Percentiles rank a stretch among this genome's conserved stretches.
Conservation (phyloP, 768 basidiomycete species). For the Phaeolepiota aurea region DNA sequence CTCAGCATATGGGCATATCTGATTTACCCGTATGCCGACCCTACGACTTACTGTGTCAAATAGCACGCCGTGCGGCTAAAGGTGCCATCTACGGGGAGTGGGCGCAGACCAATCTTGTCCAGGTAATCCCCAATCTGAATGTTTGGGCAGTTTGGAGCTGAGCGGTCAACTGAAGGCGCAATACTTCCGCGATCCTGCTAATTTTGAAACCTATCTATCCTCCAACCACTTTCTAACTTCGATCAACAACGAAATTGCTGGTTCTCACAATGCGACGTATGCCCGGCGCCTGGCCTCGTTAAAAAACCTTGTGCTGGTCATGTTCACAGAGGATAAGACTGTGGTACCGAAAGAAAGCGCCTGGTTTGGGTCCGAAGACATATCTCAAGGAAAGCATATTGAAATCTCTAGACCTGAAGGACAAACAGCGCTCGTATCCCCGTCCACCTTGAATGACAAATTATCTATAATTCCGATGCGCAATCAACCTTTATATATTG, state of each 20-base stretch:
- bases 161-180: constrained; percentile 51
- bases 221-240: constrained; percentile 60
- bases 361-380: constrained; percentile 76
- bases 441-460: no score
- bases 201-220: constrained; percentile 47
- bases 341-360: constrained; percentile 79
- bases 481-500: constrained; percentile 59
- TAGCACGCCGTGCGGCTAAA: constrained; percentile 53
- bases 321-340: constrained; percentile 68
- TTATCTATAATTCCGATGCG: constrained; percentile 57
- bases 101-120: constrained; percentile 71
- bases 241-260: constrained; percentile 72
- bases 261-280: constrained; percentile 50
- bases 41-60: constrained; percentile 61
- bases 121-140: constrained; percentile 32
- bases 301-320: constrained; percentile 59
- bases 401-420: no score
- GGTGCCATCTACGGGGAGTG: constrained; percentile 63
- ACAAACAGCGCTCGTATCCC: no score
- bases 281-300: constrained; percentile 50
- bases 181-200: constrained; percentile 72
- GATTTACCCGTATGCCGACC: constrained; percentile 61
- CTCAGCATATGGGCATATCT: constrained; percentile 81
- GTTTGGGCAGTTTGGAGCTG: background rate
- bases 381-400: constrained; percentile 20